These are phyloP conservation scores for Ogataea siamensis DNA, from an alignment of 805 yeast genomes.

Conservation along the genomic window DNA sequence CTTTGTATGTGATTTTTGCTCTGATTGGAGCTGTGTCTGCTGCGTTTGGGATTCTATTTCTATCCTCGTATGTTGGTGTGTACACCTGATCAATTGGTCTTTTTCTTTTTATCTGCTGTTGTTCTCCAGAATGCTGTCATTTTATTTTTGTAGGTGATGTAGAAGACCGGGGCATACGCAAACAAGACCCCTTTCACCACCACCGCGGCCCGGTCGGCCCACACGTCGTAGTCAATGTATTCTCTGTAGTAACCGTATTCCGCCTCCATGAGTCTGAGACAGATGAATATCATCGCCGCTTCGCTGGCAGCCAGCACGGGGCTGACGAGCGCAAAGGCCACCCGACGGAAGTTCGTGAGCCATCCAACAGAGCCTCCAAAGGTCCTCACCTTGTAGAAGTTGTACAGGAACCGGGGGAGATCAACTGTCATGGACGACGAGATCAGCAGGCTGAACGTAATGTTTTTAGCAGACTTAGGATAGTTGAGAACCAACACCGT, in stretches of 20 bases:
- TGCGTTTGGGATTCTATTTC: constrained; percentile 31
- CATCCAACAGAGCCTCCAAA: constrained; percentile 20
- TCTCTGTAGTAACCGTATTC: constrained; percentile 20
- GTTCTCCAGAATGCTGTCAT: constrained; percentile 17
- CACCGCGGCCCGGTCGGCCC: constrained; percentile 10
- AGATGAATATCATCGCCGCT: constrained; percentile 23
- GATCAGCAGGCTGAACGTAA: constrained; percentile 24
- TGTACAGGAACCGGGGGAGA: constrained; percentile 25
- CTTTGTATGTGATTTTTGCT: constrained; percentile 21
- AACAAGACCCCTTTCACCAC: constrained; percentile 17
- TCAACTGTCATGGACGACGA: constrained; percentile 25
- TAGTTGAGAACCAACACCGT: constrained; percentile 22
- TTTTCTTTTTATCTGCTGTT: not conserved
- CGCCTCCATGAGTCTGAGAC: constrained; percentile 21
- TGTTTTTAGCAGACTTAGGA: constrained; percentile 29
- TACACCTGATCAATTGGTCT: constrained; percentile 23
- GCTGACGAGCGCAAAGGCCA: constrained; percentile 16
- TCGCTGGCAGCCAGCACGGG: constrained; percentile 26
- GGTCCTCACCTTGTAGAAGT: constrained; percentile 29
- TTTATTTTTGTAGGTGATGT: constrained; percentile 24
- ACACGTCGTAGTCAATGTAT: constrained; percentile 17
- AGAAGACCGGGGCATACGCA: constrained; percentile 23
- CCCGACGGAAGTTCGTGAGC: constrained; percentile 19
- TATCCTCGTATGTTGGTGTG: constrained; percentile 34
- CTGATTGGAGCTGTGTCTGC: constrained; percentile 21